These are phyloP conservation scores for Nemania bipapillata DNA, from an alignment of 2,329 filamentous ascomycete species.

Conservation along the genomic window DNA sequence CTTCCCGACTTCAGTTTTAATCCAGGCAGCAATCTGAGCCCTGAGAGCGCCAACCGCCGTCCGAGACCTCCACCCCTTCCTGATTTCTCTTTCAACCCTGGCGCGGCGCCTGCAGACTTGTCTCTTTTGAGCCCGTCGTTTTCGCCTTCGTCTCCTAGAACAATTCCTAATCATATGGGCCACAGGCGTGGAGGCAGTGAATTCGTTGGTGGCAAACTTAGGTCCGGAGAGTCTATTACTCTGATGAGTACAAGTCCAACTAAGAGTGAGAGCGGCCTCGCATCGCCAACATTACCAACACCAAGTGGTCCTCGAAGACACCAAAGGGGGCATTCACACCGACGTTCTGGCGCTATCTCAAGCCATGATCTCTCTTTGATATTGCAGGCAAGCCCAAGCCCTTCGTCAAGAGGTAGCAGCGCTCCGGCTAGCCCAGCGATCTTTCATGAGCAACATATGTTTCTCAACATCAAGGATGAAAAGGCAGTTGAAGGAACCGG, in stretches of 20 bases:
- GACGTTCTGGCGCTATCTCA: conserved; percentile 84
- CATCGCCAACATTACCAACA: conserved; percentile 66
- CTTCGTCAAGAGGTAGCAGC: conserved; percentile 66
- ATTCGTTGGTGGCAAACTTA: conserved; percentile 79
- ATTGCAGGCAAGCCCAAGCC: conserved; percentile 66
- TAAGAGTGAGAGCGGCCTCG: conserved; percentile 68
- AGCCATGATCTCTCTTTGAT: conserved; percentile 81
- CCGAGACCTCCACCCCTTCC: conserved; percentile 60
- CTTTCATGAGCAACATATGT: conserved; percentile 52
- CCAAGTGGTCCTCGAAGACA: conserved; percentile 58
- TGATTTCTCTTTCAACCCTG: conserved; percentile 68
- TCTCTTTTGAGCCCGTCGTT: conserved; percentile 65
- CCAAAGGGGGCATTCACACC: conserved; percentile 79
- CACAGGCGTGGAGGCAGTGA: conserved; percentile 87
- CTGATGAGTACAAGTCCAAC: conserved; percentile 76
- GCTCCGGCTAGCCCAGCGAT: conserved; percentile 71
- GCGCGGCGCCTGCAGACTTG: conserved; percentile 48
- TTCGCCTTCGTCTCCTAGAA: conserved; percentile 63
- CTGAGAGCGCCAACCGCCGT: conserved; percentile 49
- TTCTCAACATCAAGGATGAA: conserved; percentile 39
- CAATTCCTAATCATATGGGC: conserved; percentile 70
- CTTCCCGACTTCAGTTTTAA: conserved; percentile 52
- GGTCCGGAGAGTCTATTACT: conserved; percentile 67
- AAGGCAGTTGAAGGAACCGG: conserved; percentile 31
- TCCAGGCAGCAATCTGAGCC: conserved; percentile 50